phyloP scores from a whole-genome alignment of 2,329 filamentous ascomycete genomes.

The Colletotrichum neosansevieriae region DNA sequence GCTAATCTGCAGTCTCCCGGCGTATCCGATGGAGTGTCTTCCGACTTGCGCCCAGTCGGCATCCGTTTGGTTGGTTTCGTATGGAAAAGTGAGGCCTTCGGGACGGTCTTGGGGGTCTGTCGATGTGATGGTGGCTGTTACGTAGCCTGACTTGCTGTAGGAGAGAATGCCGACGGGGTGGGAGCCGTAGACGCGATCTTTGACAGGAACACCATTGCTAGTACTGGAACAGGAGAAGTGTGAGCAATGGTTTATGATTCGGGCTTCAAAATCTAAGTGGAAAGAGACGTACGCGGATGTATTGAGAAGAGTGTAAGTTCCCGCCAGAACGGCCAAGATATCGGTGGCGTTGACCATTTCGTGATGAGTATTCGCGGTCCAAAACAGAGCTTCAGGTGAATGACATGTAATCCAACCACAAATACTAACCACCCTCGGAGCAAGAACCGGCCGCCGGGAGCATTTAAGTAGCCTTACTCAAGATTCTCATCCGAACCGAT shows the following conservation, averaged over 20 bases:
- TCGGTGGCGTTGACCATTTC: conserved; percentile 39
- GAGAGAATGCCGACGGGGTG: conserved; percentile 44
- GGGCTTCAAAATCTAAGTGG: too few species aligned
- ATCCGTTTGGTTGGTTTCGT: conserved; percentile 43
- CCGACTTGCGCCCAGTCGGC: conserved; percentile 46
- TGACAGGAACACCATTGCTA: conserved; percentile 39
- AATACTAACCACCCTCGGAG: neutral
- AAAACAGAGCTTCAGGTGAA: neutral
- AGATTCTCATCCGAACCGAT: too few species aligned
- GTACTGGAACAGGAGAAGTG: neutral
- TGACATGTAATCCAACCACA: neutral
- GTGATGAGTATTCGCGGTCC: neutral
- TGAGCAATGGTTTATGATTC: neutral
- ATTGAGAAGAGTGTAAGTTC: conserved; percentile 40
- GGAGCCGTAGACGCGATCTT: conserved; percentile 41
- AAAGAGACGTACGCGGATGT: conserved; percentile 29
- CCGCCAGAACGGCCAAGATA: conserved; percentile 38
- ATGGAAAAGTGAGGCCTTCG: conserved; percentile 42
- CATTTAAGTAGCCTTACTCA: neutral
- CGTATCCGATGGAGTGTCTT: conserved; percentile 45
- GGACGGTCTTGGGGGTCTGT: conserved; percentile 45
- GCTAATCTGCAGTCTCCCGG: conserved; percentile 44
- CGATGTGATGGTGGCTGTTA: conserved; percentile 47
- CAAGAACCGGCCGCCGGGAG: neutral
- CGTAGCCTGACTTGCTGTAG: conserved; percentile 45